Base-by-base conservation (phyloP, 371 early-diverging fungal genomes). In the Rhizopus stolonifer region DNA sequence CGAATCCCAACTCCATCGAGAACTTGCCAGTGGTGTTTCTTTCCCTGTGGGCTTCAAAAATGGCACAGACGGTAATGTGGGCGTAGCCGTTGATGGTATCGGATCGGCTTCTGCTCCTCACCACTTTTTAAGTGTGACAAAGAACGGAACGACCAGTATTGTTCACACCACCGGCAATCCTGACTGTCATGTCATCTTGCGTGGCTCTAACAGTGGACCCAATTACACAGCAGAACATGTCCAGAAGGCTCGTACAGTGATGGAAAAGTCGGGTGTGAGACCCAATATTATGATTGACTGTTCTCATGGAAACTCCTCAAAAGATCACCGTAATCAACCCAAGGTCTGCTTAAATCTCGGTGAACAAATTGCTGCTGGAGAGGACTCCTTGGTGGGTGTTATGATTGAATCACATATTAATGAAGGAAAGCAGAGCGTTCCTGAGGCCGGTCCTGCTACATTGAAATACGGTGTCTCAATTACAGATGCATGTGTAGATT, bases 11-110 rank as follows among this genome's bases (percentile, higher is more conserved):
- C 79, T 95, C 24, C 97, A 96, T 67, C 86, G 97, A 53, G 97
- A 96, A 67, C 80, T 96, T 43, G 92, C 95, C 22, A 88, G 89
- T 8, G 97, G 97, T 32, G 84, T 95, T 8, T 93, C 94, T 25
- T 88, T 91, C 65, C 93, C 97, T 8, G 93, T 96, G 17, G 97
- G 97, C 15, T 96, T 96, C 85, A 96, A 95, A 70, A 95, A 95
- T 60, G 95, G 95, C 32, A 85, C 87, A 0, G 94, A 95, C 55
- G 97, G 97, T 38, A 93, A 88, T 55, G 84, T 91, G 22, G 64
- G 74, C 19, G 85, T 96, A n/a, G 95, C 96, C 7, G 71, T 94
- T 44, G 96, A 96, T 58, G 97, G 94, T 44, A 93, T 96, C 60
- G 79, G 86, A 49, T 88, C 97, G 4, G 93, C 96, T 15, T 76